Evolutionary conservation across 202 grass and related monocot species (phyloP), one percentile per base, ranked within the genome.

Genomic region (Setaria viridis): DNA sequence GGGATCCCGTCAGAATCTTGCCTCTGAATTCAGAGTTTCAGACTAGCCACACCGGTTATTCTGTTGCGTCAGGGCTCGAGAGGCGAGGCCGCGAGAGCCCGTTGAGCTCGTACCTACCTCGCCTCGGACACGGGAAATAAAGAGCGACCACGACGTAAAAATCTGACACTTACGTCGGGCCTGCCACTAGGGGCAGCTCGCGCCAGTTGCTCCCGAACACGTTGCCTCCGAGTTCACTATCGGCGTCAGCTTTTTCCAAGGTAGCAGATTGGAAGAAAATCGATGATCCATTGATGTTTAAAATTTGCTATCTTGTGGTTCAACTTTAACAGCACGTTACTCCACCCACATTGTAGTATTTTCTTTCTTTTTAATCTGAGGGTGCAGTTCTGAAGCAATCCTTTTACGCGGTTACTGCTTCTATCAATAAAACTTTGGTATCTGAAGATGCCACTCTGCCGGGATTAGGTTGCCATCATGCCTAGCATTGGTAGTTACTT

Each of bases 171-270:
- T 46, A n/a, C 55, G 62, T 42, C 49, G 39, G 79, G 72, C 53
- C 72, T 67, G 69, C 76, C 81, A 68, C 87, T 53, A 66, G 60
- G 60, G 8, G 58, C 4, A 47, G 10, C n/a, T 58, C 47, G 32
- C 60, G 19, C 88, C 80, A 29, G 74, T 74, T 45, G 74, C 67
- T 7, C 33, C 58, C 67, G 70, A 60, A 74, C 84, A 83, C 74
- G 84, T 83, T 8, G 74, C 7, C 41, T 5, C 41, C 0, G 11
- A 14, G 25, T 47, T 78, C 88, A 54, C 43, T 10, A 5, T 80
- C 88, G 15, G 59, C 74, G 5, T 78, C 68, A 39, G 5, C 66
- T 67, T 86, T 60, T 86, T 45, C 34, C 11, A 58, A 59, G 46
- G 37, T 16, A 50, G 32, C 7, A 9, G 74, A 90, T 73, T n/a